Base-by-base conservation (phyloP, 1,139 yeast species). In the Pichia sp. region DNA sequence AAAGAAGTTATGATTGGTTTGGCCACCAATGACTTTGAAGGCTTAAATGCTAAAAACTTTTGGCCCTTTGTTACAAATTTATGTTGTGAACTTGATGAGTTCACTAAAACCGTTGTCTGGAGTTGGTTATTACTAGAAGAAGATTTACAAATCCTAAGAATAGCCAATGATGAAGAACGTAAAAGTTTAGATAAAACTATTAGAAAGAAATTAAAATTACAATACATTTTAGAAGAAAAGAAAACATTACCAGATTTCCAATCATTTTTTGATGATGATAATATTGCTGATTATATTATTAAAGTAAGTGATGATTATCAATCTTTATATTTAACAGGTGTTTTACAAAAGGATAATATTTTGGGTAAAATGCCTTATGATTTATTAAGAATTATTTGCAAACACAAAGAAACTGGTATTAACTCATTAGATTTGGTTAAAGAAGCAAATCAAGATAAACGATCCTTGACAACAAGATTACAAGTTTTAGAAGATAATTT, bases 381-480 rank as follows among this genome's bases (percentile, higher is more conserved):
- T 23, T 52, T 72, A 31, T 50, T 72, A 14, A 52, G 66, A 21
- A 66, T 64, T 32, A 69, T 82, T 39, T 83, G 87, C 0, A 72
- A 69, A 46, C 57, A 72, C 31, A 78, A 78, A 19, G 62, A 67
- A 0, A 52, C 58, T 2, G 91, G 91, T 10, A 72, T 80, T 11
- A 69, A 73, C 43, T 73, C 88, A 0, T 65, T 76, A 25, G 76
- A 75, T 23, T 62, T 82, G 45, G 72, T 78, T 6, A 65, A 66
- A 32, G 66, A 63, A 14, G 75, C 87, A 0, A 74, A 73, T 6
- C 91, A 82, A 59, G 91, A 82, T 53, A 75, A 80, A n/a, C 67
- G 89, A 47, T 80, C 88, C 41, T 64, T 80, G 31, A 78, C 88
- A 0, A 68, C 77, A 2, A 66, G 91, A 50, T 64, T 80, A 41